Evolutionary conservation across 1,284 basidiomycete genomes (phyloP), one percentile per base, ranked within the genome.

Genomic region (Amylostereum chailletii): DNA sequence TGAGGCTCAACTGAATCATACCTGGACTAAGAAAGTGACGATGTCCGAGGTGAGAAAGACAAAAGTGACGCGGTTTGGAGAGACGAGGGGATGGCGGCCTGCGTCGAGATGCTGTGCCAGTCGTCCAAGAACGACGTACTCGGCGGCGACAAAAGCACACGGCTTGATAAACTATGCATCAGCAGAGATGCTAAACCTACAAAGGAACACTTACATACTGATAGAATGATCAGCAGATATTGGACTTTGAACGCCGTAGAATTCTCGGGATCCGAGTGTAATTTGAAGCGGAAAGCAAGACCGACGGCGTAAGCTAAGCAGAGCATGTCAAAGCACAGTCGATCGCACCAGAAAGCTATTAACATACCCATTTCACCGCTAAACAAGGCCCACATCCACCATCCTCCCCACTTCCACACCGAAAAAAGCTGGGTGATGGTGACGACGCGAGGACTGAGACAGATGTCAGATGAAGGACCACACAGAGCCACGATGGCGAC

Each of bases 1-100:
- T n/a, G 31, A 11, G 6, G 27, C 8, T 6, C 2, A 34, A 19
- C 26, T 4, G 30, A 11, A 42, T 26, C 47, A 9, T n/a, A 61
- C 77, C 65, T 87, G 84, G 39, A 87, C 77, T 4, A 85, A 64
- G 67, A 87, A 87, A 0, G 83, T 87, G 7, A 71, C 67, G 34
- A 87, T 66, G 57, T 88, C 84, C 11, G 79, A 81, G 0, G 67
- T 61, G 46, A 82, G 66, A 54, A 81, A 84, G 5, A 74, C 60
- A 29, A 69, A 52, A 3, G 78, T 79, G 49, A 84, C 77, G 40
- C 71, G 68, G 39, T 69, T 68, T 8, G 79, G 71, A 2, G 71
- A 65, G 39, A 86, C 67, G 37, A 81, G 62, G n/a, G 86, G 65
- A 54, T 83, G 73, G 34, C 69, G 51, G 49, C 74, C 69, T 45